phyloP scores from a whole-genome alignment of 2,329 filamentous ascomycete genomes.

The Fusarium beomiforme region DNA sequence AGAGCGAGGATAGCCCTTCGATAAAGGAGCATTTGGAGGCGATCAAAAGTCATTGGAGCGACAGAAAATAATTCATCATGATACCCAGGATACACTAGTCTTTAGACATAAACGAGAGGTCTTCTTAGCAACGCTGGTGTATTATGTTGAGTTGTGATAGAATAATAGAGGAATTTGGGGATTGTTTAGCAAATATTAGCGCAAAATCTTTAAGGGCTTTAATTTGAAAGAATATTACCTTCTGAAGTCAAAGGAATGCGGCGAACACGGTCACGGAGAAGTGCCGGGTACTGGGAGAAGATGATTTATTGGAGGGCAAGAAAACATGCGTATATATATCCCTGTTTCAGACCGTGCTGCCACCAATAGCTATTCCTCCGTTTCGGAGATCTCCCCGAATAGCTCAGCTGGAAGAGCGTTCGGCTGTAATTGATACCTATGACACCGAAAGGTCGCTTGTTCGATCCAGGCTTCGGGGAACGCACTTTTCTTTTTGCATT shows the following conservation, averaged over 20 bases:
- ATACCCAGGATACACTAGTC: background rate
- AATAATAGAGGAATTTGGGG: too few relatives aligned
- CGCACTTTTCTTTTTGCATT: background rate
- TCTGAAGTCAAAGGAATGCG: too few relatives aligned
- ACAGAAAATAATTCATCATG: background rate
- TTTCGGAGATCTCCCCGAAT: slow-evolving; percentile 17
- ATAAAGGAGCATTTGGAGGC: slow-evolving; percentile 37
- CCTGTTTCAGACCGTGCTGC: rapidly evolving
- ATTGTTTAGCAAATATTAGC: too few relatives aligned
- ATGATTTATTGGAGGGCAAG: too few relatives aligned
- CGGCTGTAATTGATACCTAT: slow-evolving; percentile 20
- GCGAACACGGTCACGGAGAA: too few relatives aligned
- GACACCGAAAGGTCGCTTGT: slow-evolving; percentile 28
- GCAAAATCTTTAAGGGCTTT: too few relatives aligned
- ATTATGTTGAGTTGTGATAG: too few relatives aligned
- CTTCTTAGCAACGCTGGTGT: rapidly evolving
- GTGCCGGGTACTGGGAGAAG: too few relatives aligned
- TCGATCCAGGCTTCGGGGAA: slow-evolving; percentile 28
- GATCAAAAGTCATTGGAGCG: slow-evolving; percentile 21
- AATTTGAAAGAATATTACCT: too few relatives aligned
- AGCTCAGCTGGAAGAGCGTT: slow-evolving; percentile 32
- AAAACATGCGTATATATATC: background rate
- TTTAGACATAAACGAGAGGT: too few relatives aligned
- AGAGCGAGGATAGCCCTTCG: slow-evolving; percentile 33
- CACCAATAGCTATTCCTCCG: slow-evolving; percentile 1